A percentile compares a stretch with the other conserved stretches of the same genome.
These are phyloP conservation scores for Aspergillus coremiiformis DNA, from an alignment of 495 filamentous ascomycete species.

Conservation along the genomic window DNA sequence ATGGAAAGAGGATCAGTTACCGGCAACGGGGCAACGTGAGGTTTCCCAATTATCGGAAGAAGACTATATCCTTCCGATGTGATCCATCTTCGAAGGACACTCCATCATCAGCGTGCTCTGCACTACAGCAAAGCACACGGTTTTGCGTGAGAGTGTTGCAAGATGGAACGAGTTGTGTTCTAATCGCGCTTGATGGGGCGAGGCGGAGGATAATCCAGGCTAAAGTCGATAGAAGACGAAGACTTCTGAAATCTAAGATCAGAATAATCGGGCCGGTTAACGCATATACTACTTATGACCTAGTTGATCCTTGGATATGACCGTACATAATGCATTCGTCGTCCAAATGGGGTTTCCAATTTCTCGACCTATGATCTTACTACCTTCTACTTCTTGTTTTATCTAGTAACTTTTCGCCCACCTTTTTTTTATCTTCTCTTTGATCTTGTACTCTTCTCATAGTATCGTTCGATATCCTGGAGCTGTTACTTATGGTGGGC, in stretches of 20 bases:
- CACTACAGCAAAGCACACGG: slow-evolving; percentile 23
- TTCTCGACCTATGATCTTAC: no score
- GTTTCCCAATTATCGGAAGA: slow-evolving; percentile 18
- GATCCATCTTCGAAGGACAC: slow-evolving; percentile 5
- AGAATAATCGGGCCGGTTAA: slow-evolving; percentile 36
- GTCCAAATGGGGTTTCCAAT: no score
- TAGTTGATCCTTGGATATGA: slow-evolving; percentile 33
- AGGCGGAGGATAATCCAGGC: slow-evolving; percentile 28
- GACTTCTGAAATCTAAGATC: slow-evolving; percentile 39
- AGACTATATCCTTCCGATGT: not conserved
- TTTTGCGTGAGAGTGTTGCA: slow-evolving; percentile 27
- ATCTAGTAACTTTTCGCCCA: no score
- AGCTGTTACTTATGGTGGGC: slow-evolving; percentile 1
- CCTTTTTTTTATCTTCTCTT: not conserved
- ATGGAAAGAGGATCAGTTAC: slow-evolving; percentile 25
- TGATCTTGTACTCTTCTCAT: not conserved
- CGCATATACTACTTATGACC: slow-evolving; percentile 24
- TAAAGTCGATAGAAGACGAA: slow-evolving; percentile 30
- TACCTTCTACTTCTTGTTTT: no score
- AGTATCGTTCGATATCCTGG: not conserved
- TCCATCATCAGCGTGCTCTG: slow-evolving; percentile 16
- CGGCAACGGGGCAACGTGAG: slow-evolving; percentile 15
- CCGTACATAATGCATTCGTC: not conserved
- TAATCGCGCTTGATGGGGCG: slow-evolving; percentile 25
- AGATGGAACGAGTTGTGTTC: slow-evolving; percentile 22